phyloP scores from a whole-genome alignment of 2,329 filamentous ascomycete species.

The Colletotrichum tropicicola region DNA sequence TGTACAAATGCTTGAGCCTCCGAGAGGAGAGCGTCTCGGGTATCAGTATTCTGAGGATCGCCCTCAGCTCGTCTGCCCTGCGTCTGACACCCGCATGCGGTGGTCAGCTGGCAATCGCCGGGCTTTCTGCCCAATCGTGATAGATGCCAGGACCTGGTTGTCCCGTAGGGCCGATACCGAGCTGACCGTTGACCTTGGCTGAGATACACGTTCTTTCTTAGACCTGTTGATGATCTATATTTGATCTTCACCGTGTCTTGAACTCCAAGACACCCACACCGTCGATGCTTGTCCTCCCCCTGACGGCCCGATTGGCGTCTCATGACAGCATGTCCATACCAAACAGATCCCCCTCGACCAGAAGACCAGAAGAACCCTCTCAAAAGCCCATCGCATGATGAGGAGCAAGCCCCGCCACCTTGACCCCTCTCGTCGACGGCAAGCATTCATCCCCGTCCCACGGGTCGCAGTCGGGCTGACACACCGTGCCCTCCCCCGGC shows the following conservation, averaged over 20 bases:
- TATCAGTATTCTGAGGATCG: too few relatives aligned
- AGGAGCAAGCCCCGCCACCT: background rate
- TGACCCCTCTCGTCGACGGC: background rate
- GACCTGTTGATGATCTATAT: background rate
- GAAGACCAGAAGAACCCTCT: background rate
- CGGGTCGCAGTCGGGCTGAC: slow-evolving; percentile 33
- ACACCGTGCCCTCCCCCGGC: slow-evolving; percentile 34
- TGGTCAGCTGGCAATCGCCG: too few relatives aligned
- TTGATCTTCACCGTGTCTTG: background rate
- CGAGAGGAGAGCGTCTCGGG: too few relatives aligned
- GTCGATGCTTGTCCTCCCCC: background rate
- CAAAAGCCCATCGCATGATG: background rate
- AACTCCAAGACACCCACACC: background rate
- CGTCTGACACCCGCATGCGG: too few relatives aligned
- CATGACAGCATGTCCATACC: background rate
- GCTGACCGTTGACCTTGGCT: too few relatives aligned
- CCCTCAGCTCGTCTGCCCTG: too few relatives aligned
- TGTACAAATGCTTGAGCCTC: too few relatives aligned
- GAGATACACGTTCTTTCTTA: too few relatives aligned
- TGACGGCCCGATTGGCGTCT: too few relatives aligned
- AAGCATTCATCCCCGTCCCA: slow-evolving; percentile 23
- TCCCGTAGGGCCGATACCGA: too few relatives aligned
- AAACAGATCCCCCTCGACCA: background rate
- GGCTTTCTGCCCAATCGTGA: too few relatives aligned
- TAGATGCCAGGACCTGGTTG: too few relatives aligned